phyloP scores from a whole-genome alignment of 768 basidiomycete genomes.

The Cystofilobasidium capitatum region DNA sequence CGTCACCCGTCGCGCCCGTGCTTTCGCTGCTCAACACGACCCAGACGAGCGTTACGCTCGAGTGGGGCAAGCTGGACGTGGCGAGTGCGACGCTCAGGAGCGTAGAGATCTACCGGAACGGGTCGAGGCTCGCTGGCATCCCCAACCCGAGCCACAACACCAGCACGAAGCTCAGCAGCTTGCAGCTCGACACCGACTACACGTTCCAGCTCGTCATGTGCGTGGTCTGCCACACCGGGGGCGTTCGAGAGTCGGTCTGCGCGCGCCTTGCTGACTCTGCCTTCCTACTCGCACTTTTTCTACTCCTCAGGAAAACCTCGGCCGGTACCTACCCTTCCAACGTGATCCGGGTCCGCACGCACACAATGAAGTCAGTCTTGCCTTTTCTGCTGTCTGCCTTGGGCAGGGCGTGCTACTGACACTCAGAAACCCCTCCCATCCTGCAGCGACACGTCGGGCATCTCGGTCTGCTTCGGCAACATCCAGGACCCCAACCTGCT shows the following conservation, averaged over 20 bases:
- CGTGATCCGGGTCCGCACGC: slow-evolving; percentile 69
- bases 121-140: slow-evolving; percentile 74
- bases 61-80: slow-evolving; percentile 80
- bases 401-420: not conserved
- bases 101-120: slow-evolving; percentile 86
- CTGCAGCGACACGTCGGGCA: slow-evolving; percentile 74
- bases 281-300: not conserved
- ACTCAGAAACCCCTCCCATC: not conserved
- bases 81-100: slow-evolving; percentile 78
- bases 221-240: slow-evolving; percentile 19
- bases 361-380: slow-evolving; percentile 57
- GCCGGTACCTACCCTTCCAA: slow-evolving; percentile 86
- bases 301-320: slow-evolving; percentile 51
- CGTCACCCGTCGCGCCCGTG: slow-evolving; percentile 59
- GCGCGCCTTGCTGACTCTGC: not conserved
- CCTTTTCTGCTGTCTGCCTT: not conserved
- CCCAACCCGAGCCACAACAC: slow-evolving; percentile 73
- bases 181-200: slow-evolving; percentile 54
- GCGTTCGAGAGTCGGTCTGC: not conserved
- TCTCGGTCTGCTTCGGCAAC: slow-evolving; percentile 88
- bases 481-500: slow-evolving; percentile 64
- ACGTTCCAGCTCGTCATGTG: slow-evolving; percentile 87
- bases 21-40: slow-evolving; percentile 87
- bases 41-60: slow-evolving; percentile 90
- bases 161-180: slow-evolving; percentile 49